Conservation (phyloP, 225 moss, liverwort and hornwort genomes). For the Antitrichia curtipendula region DNA sequence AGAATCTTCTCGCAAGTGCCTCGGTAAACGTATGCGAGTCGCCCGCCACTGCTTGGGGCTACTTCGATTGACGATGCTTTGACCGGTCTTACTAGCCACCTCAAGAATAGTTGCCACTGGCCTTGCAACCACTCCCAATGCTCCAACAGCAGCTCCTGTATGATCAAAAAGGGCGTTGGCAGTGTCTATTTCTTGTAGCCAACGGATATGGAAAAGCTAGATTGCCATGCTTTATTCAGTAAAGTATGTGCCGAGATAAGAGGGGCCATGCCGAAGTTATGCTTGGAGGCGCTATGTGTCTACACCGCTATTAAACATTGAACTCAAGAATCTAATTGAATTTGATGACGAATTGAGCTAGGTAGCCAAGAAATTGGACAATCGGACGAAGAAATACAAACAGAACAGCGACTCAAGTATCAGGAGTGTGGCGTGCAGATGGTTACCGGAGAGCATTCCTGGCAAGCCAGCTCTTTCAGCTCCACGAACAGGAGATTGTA, state of each 20-base stretch:
- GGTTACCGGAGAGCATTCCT: conserved; percentile 83
- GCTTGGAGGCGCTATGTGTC: background rate
- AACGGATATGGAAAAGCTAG: background rate
- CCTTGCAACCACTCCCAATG: conserved; percentile 85
- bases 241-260: background rate
- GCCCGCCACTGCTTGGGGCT: conserved; percentile 84
- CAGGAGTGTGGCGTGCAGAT: background rate
- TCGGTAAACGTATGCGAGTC: conserved; percentile 63
- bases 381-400: background rate
- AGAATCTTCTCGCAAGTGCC: conserved; percentile 70
- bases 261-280: background rate
- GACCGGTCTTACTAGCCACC: conserved; percentile 92
- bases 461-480: conserved; percentile 95
- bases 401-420: background rate
- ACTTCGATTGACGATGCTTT: conserved; percentile 84
- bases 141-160: conserved; percentile 78
- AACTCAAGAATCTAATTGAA: background rate
- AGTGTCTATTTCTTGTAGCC: background rate
- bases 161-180: background rate
- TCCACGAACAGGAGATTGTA: conserved; percentile 90
- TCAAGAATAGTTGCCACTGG: conserved; percentile 90
- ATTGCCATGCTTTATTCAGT: background rate
- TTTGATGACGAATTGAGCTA: background rate
- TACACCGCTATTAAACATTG: background rate
- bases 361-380: background rate